Conservation (phyloP, 1,284 basidiomycete species). For the Pseudozyma sp. region DNA sequence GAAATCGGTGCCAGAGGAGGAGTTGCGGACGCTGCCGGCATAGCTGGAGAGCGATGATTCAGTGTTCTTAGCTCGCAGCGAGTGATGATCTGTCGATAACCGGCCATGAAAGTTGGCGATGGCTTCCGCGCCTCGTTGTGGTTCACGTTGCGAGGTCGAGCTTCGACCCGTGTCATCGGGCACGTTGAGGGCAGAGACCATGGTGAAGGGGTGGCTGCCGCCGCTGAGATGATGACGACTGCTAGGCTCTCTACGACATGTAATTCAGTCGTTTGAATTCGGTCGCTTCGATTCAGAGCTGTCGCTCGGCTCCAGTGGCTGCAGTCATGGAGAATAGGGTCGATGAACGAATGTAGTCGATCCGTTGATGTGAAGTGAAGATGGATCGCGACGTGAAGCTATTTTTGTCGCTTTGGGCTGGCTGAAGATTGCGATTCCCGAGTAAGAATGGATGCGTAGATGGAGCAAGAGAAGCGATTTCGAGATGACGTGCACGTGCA, state of each 20-base stretch:
- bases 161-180: conserved; percentile 12
- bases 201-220: conserved; percentile 3
- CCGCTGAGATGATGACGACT: neutral
- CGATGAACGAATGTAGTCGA: neutral
- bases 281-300: conserved; percentile 7
- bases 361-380: neutral
- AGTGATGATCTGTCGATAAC: conserved; percentile 33
- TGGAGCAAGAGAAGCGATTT: neutral
- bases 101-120: conserved; percentile 48
- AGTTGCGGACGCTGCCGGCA: conserved; percentile 34
- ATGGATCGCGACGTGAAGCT: too few species aligned
- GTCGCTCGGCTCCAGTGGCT: neutral
- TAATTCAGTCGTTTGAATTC: neutral
- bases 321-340: neutral
- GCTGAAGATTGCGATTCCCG: neutral
- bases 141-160: conserved; percentile 29
- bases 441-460: neutral
- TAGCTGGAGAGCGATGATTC: conserved; percentile 33
- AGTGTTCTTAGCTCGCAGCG: conserved; percentile 17
- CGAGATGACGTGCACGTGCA: too few species aligned
- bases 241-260: conserved; percentile 1
- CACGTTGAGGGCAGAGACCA: conserved; percentile 21
- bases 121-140: conserved; percentile 40
- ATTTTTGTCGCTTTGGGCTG: neutral
- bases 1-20: conserved; percentile 33